Conservation (phyloP, 78 protist species). For the Dictyostelium firmibasis region DNA sequence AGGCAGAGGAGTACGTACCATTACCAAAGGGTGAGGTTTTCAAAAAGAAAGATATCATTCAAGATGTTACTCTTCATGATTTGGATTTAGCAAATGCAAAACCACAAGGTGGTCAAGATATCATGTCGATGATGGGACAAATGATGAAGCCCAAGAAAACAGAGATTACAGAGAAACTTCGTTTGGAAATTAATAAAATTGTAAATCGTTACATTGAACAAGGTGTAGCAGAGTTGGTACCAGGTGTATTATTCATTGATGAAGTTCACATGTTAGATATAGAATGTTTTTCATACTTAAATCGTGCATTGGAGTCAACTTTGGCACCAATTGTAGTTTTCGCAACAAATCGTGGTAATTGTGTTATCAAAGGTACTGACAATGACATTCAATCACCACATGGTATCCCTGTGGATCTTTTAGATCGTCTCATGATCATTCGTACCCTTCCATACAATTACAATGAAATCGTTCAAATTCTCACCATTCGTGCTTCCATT, state of each 20-base stretch:
- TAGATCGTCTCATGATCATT: constrained; percentile 98
- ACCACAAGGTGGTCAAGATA: constrained; percentile 99
- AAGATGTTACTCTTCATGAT: constrained; percentile 99
- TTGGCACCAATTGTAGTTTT: constrained; percentile 99
- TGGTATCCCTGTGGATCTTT: constrained; percentile 98
- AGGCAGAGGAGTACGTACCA: constrained; percentile 99
- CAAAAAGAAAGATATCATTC: constrained; percentile 97
- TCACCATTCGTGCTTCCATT: constrained; percentile 92
- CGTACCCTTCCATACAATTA: constrained; percentile 95
- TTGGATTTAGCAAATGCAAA: constrained; percentile 99
- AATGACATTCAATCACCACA: constrained; percentile 95
- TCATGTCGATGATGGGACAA: constrained; percentile 97
- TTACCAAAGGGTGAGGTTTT: constrained; percentile 99
- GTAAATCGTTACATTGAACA: constrained; percentile 99
- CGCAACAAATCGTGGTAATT: constrained; percentile 99
- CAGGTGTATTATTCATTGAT: constrained; percentile 99
- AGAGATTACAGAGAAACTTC: constrained; percentile 99
- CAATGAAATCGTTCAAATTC: constrained; percentile 89
- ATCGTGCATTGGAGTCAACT: constrained; percentile 98
- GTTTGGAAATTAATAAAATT: constrained; percentile 98
- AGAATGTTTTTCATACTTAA: constrained; percentile 99
- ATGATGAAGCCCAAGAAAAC: constrained; percentile 98
- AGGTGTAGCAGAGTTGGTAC: constrained; percentile 99
- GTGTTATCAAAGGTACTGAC: constrained; percentile 92
- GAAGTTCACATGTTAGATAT: constrained; percentile 99